A percentile compares a stretch with the other conserved stretches of the same genome.
Evolutionary conservation across 495 filamentous ascomycete species (phyloP).

Genomic region (Tuber calosporum): DNA sequence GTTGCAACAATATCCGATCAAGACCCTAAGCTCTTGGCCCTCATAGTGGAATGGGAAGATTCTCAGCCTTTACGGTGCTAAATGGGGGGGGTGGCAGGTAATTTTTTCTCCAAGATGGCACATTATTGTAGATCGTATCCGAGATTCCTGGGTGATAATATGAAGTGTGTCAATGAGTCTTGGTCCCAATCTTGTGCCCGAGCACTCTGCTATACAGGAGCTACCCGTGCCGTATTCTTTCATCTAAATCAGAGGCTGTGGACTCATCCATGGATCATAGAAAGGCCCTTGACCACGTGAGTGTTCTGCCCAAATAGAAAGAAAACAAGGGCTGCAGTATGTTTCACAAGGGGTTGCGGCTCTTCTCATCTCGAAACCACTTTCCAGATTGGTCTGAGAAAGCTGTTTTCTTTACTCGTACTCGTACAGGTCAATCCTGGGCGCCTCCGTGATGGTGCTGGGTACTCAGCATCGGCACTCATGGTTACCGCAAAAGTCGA

Average conservation of each 20-base stretch:
- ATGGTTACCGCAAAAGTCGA: too few species aligned
- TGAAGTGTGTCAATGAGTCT: not conserved
- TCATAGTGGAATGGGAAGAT: too few species aligned
- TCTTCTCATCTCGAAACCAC: not conserved
- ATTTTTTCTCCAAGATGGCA: too few species aligned
- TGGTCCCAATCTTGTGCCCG: not conserved
- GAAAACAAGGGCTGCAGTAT: not conserved
- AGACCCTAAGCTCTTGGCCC: too few species aligned
- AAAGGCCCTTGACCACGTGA: not conserved
- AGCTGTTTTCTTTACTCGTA: not conserved
- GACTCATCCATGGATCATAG: not conserved
- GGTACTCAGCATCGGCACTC: not conserved
- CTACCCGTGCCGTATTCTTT: not conserved
- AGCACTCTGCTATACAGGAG: too few species aligned
- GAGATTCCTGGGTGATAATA: not conserved
- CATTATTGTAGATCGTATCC: not conserved
- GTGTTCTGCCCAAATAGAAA: not conserved
- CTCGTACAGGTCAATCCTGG: too few species aligned
- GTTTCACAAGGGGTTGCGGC: not conserved
- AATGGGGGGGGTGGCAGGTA: too few species aligned
- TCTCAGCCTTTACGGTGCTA: too few species aligned
- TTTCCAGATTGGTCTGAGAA: not conserved
- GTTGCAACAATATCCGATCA: too few species aligned
- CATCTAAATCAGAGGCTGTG: not conserved
- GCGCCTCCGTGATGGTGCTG: too few species aligned